phyloP scores from a whole-genome alignment of 2,329 filamentous ascomycete species.

The Eutypella sp. region DNA sequence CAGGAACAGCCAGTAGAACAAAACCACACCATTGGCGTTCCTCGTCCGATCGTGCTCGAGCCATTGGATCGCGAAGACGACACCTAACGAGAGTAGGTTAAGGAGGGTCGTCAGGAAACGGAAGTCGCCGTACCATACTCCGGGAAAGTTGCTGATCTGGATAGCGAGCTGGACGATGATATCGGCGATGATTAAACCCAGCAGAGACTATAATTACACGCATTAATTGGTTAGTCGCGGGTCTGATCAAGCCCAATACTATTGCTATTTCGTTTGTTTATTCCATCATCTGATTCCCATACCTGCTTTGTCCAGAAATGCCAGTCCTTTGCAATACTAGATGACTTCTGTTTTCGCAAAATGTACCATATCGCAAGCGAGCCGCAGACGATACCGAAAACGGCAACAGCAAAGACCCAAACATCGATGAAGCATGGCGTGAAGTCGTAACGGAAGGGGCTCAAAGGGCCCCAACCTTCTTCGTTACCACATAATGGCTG shows the following conservation, averaged over 20 bases:
- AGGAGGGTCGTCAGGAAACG: slow-evolving; percentile 76
- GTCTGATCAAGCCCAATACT: background rate
- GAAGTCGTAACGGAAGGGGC: slow-evolving; percentile 82
- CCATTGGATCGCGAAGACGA: slow-evolving; percentile 79
- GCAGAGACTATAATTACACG: slow-evolving; percentile 18
- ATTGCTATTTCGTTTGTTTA: background rate
- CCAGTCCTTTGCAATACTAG: slow-evolving; percentile 73
- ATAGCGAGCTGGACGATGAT: slow-evolving; percentile 68
- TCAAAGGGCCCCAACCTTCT: slow-evolving; percentile 95
- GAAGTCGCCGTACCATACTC: slow-evolving; percentile 75
- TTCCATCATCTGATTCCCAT: slow-evolving; percentile 22
- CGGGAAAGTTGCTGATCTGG: slow-evolving; percentile 65
- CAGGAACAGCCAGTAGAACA: slow-evolving; percentile 90
- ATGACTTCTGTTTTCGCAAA: slow-evolving; percentile 59
- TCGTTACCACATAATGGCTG: slow-evolving; percentile 82
- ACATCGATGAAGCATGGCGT: slow-evolving; percentile 97
- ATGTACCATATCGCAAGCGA: slow-evolving; percentile 76
- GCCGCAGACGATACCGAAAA: slow-evolving; percentile 74
- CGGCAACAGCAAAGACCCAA: slow-evolving; percentile 73
- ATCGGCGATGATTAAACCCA: slow-evolving; percentile 57
- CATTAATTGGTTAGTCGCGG: slow-evolving; percentile 5
- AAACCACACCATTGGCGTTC: slow-evolving; percentile 79
- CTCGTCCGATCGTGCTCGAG: slow-evolving; percentile 78
- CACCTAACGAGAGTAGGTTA: slow-evolving; percentile 65
- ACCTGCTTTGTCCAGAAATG: slow-evolving; percentile 94